phyloP scores from a whole-genome alignment of 805 yeast genomes.

The Maudiozyma saulgeensis region DNA sequence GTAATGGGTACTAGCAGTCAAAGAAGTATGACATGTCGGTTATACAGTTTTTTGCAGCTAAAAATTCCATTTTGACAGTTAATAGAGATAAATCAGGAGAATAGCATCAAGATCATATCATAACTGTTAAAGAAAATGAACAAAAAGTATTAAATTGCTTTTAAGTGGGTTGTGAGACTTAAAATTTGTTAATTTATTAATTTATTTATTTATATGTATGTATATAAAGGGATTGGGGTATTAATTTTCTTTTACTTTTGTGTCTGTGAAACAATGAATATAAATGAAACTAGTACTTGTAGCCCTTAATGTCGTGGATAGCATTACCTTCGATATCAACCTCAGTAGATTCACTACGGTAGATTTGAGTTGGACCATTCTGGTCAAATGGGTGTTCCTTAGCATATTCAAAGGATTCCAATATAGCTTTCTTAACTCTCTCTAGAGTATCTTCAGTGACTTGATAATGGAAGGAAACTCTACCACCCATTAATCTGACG shows the following conservation, averaged over 20 bases:
- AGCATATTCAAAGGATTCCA: slow-evolving; percentile 48
- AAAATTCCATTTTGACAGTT: too few relatives aligned
- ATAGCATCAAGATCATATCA: too few relatives aligned
- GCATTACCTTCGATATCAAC: slow-evolving; percentile 26
- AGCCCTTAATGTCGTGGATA: slow-evolving; percentile 25
- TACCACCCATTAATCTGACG: slow-evolving; percentile 58
- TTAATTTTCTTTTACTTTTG: neutral
- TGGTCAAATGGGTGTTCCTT: slow-evolving; percentile 42
- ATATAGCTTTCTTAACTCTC: slow-evolving; percentile 46
- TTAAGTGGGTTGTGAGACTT: too few relatives aligned
- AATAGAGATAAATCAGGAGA: too few relatives aligned
- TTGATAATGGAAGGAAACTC: slow-evolving; percentile 78
- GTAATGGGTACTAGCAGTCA: too few relatives aligned
- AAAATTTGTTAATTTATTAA: too few relatives aligned
- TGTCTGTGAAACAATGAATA: neutral
- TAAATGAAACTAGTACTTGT: slow-evolving; percentile 18
- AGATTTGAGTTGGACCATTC: slow-evolving; percentile 40
- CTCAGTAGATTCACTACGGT: slow-evolving; percentile 33
- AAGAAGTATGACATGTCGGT: too few relatives aligned
- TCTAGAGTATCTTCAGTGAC: slow-evolving; percentile 46
- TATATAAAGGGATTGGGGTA: neutral
- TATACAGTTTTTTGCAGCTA: too few relatives aligned
- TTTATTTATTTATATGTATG: neutral
- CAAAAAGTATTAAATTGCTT: too few relatives aligned
- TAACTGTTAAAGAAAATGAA: too few relatives aligned